Conservation (phyloP, 345 rosid genomes). For the Lagerstroemia speciosa region DNA sequence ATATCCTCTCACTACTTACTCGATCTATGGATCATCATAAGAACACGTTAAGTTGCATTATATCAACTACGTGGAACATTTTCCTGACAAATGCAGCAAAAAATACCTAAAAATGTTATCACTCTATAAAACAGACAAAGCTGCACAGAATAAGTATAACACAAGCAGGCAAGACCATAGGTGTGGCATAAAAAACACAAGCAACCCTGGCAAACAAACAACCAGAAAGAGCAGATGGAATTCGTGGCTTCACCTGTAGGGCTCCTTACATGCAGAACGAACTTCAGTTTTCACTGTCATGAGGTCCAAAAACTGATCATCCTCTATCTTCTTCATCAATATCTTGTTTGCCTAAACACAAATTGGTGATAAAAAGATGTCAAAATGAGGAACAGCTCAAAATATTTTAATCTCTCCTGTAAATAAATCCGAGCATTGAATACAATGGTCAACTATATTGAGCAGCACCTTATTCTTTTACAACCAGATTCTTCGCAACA, state of each 20-base stretch:
- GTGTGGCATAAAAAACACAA: constrained; percentile 2
- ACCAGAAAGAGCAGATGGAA: constrained; percentile 12
- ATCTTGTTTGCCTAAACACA: constrained; percentile 69
- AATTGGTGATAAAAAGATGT: neutral
- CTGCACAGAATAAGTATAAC: neutral
- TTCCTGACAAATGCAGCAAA: neutral
- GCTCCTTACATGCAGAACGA: constrained; percentile 74
- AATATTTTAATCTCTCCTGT: neutral
- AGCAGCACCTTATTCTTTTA: neutral
- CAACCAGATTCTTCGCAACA: neutral
- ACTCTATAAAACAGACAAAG: neutral
- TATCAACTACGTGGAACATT: no score
- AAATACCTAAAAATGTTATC: neutral
- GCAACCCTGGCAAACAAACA: constrained; percentile 3
- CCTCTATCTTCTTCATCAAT: constrained; percentile 84
- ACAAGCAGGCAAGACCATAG: neutral
- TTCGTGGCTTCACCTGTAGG: constrained; percentile 59
- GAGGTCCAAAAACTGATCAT: constrained; percentile 87
- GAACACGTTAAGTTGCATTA: no score
- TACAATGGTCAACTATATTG: neutral
- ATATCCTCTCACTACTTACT: no score
- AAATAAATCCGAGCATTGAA: neutral
- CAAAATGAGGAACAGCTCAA: neutral
- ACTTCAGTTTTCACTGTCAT: constrained; percentile 80
- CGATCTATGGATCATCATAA: no score